A percentile compares a stretch with the other conserved stretches of the same genome.
Evolutionary conservation across 2,329 filamentous ascomycete genomes (phyloP).

Genomic region (Parastagonospora nodorum): DNA sequence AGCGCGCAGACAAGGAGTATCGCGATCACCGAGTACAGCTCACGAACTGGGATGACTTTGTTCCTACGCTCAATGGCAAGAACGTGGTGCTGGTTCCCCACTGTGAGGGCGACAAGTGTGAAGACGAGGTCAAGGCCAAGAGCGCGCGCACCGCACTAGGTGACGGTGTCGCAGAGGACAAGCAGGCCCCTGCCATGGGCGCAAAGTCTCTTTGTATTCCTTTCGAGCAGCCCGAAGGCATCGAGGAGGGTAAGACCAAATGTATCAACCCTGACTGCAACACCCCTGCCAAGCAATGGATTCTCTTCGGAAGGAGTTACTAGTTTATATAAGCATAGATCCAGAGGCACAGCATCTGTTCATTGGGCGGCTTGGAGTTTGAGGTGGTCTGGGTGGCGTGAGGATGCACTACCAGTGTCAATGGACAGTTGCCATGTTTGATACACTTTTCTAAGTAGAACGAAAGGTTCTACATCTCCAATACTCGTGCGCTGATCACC

Average conservation of each 20-base stretch:
- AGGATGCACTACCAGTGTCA: slow-evolving; percentile 8
- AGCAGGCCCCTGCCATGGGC: slow-evolving; percentile 74
- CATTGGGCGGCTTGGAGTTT: slow-evolving; percentile 31
- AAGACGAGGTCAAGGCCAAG: slow-evolving; percentile 93
- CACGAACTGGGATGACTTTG: slow-evolving; percentile 86
- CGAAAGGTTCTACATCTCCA: neutral
- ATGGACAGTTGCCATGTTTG: slow-evolving; percentile 7
- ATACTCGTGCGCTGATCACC: neutral
- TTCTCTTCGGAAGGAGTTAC: slow-evolving; percentile 77
- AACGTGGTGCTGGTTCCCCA: slow-evolving; percentile 92
- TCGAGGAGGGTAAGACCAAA: slow-evolving; percentile 81
- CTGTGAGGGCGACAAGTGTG: slow-evolving; percentile 82
- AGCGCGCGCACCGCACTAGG: slow-evolving; percentile 76
- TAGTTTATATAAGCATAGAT: slow-evolving; percentile 14
- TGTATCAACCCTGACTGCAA: slow-evolving; percentile 89
- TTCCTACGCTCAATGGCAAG: slow-evolving; percentile 87
- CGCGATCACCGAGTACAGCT: slow-evolving; percentile 79
- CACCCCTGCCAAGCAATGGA: slow-evolving; percentile 78
- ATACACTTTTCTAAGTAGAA: slow-evolving; percentile 4
- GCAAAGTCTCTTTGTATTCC: slow-evolving; percentile 79
- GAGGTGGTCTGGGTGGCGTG: slow-evolving; percentile 12
- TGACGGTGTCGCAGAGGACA: slow-evolving; percentile 73
- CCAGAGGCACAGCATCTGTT: slow-evolving; percentile 11
- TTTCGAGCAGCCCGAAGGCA: slow-evolving; percentile 82
- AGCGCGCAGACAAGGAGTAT: slow-evolving; percentile 78